Evolutionary conservation across 192 early-diverging fungal species (phyloP).

Genomic region (Entomortierella beljakovae): DNA sequence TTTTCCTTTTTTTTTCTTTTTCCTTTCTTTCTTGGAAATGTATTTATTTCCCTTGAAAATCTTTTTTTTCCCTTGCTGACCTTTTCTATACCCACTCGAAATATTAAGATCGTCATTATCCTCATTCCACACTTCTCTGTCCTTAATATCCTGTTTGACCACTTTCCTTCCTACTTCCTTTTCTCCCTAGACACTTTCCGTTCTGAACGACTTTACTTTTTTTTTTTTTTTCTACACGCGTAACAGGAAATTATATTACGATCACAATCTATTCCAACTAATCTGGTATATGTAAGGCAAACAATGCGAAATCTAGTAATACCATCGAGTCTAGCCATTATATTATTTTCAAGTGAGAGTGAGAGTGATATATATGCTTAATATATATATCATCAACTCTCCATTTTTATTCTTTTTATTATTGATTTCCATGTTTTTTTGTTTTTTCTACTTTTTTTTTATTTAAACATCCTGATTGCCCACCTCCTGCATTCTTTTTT

Average conservation of each 20-base stretch:
- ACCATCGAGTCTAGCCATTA: background rate
- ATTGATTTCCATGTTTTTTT: background rate
- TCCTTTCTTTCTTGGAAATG: conserved; percentile 1
- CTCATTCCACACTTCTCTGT: conserved; percentile 24
- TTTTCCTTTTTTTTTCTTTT: background rate
- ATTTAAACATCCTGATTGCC: background rate
- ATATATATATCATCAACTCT: conserved; percentile 13
- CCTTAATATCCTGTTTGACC: conserved; percentile 3
- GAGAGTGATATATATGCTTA: no score
- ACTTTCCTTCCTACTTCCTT: conserved; percentile 42
- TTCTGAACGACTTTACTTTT: conserved; percentile 19
- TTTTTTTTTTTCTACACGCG: conserved; percentile 7
- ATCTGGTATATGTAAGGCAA: conserved; percentile 20
- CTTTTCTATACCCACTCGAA: background rate
- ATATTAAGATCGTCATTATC: background rate
- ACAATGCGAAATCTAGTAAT: background rate
- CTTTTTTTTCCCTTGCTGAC: background rate
- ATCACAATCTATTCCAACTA: conserved; percentile 18
- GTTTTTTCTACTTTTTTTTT: background rate
- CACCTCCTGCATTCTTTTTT: background rate
- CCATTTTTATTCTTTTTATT: background rate
- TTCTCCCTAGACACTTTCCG: conserved; percentile 27
- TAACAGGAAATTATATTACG: conserved; percentile 5
- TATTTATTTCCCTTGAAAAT: background rate
- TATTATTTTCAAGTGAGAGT: no score